phyloP scores from a whole-genome alignment of 2,329 filamentous ascomycete species.

The Akanthomyces lecanii region DNA sequence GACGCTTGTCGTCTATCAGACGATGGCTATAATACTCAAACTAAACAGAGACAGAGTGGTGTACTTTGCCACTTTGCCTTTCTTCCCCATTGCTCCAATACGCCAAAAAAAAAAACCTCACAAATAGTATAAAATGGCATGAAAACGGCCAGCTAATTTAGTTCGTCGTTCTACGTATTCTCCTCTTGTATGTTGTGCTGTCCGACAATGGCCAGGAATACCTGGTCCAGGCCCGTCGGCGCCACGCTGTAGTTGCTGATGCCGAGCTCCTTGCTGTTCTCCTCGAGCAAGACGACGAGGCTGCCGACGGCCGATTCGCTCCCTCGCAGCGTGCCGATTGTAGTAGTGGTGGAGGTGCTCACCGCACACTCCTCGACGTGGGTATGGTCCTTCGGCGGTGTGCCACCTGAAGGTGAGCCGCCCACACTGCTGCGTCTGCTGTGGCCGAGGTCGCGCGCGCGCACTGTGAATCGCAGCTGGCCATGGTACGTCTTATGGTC shows the following conservation, averaged over 20 bases:
- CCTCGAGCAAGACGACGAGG: conserved; percentile 70
- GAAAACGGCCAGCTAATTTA: too few species aligned
- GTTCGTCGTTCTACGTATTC: conserved; percentile 28
- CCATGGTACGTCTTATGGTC: conserved; percentile 78
- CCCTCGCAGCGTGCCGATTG: not conserved
- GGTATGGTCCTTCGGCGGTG: not conserved
- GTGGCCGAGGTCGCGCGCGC: conserved; percentile 36
- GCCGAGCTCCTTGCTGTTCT: conserved; percentile 61
- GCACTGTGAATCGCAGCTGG: conserved; percentile 79
- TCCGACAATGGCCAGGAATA: conserved; percentile 81
- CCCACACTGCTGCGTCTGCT: not conserved
- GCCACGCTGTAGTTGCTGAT: conserved; percentile 84
- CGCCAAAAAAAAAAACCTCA: not conserved
- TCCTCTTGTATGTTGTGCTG: conserved; percentile 77
- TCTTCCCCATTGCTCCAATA: not conserved
- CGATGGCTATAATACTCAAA: not conserved
- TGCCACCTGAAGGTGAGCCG: too few species aligned
- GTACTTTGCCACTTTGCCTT: not conserved
- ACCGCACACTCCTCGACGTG: not conserved
- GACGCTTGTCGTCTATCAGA: not conserved
- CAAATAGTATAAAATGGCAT: not conserved
- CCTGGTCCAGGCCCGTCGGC: conserved; percentile 84
- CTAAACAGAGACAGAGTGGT: not conserved
- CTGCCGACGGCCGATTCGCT: conserved; percentile 56
- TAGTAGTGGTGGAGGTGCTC: not conserved